These are phyloP conservation scores for Paramecium octaurelia DNA, from an alignment of 73 alveolate species.

Conservation along the genomic window DNA sequence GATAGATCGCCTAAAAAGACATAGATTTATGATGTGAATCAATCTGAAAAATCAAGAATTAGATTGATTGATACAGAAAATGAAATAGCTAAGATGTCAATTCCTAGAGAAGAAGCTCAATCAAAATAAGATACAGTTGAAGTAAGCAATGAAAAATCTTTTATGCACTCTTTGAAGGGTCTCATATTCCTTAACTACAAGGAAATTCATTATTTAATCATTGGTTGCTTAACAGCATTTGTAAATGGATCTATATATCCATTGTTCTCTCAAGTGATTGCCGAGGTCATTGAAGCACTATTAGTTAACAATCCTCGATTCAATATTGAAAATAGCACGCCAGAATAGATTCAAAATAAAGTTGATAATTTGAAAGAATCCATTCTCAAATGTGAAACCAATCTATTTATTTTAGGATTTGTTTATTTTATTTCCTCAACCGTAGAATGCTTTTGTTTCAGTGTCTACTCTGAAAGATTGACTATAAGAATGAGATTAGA, in stretches of 20 bases:
- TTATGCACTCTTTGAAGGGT: neutral
- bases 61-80: neutral
- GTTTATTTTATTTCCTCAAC: neutral
- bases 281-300: slow-evolving; percentile 33
- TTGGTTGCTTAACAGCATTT: slow-evolving; percentile 17
- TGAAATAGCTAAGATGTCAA: neutral
- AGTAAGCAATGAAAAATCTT: neutral
- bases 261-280: neutral
- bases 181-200: neutral
- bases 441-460: neutral
- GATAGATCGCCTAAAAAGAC: neutral
- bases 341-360: neutral
- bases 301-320: neutral
- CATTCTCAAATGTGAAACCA: neutral
- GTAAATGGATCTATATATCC: slow-evolving; percentile 54
- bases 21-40: neutral
- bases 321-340: neutral
- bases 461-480: slow-evolving; percentile 61
- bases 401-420: neutral
- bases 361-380: neutral
- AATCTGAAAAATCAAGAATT: neutral
- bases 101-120: neutral
- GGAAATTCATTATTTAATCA: neutral
- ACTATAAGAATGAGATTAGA: slow-evolving; percentile 64
- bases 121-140: neutral